Percentiles rank a stretch among this genome's conserved stretches.
phyloP scores from a whole-genome alignment of 2,329 filamentous ascomycete genomes.

The Pseudocercospora eumusae region DNA sequence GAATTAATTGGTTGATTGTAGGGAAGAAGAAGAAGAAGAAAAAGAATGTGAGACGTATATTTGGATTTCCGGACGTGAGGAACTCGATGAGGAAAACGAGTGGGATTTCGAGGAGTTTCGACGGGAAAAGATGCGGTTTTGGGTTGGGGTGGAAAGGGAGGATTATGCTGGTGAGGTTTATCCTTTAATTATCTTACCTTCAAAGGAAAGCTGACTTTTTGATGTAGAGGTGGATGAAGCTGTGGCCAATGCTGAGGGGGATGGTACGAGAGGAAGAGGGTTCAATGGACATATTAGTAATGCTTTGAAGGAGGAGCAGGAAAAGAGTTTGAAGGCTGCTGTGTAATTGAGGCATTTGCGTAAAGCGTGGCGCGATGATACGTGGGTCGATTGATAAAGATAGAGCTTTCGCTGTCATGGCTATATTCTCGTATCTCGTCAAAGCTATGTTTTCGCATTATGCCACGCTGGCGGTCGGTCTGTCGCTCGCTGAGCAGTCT shows the following conservation, averaged over 20 bases:
- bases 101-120: constrained; percentile 90
- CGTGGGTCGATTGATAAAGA: neutral
- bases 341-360: neutral
- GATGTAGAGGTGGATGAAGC: constrained; percentile 49
- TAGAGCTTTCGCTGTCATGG: constrained; percentile 1
- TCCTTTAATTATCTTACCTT: too few relatives aligned
- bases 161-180: constrained; percentile 50
- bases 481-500: neutral
- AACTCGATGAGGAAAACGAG: constrained; percentile 70
- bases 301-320: constrained; percentile 33
- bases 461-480: neutral
- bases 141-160: constrained; percentile 52
- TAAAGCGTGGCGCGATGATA: neutral
- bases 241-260: constrained; percentile 40
- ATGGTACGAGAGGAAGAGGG: constrained; percentile 51
- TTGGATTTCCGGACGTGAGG: constrained; percentile 47
- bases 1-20: neutral
- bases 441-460: neutral
- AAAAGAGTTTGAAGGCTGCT: constrained; percentile 8
- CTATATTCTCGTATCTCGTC: constrained; percentile 2
- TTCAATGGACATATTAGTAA: constrained; percentile 45
- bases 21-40: constrained; percentile 35
- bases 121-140: constrained; percentile 67
- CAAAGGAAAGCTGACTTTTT: constrained; percentile 15
- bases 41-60: constrained; percentile 55